phyloP scores from a whole-genome alignment of 805 yeast species.

The Diddensiella santjacobensis region DNA sequence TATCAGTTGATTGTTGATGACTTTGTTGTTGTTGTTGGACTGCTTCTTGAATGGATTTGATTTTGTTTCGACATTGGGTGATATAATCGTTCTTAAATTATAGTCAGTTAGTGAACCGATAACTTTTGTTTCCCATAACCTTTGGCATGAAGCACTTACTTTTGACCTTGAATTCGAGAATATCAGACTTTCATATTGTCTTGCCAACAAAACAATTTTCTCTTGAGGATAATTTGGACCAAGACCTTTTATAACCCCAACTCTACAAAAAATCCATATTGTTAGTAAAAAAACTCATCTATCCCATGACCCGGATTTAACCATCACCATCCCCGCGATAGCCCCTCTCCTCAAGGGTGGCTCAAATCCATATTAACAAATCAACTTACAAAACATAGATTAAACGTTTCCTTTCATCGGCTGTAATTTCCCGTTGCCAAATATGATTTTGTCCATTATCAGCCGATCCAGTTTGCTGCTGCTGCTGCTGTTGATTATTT shows the following conservation, averaged over 20 bases:
- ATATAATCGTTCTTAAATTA: slow-evolving; percentile 23
- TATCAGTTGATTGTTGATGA: slow-evolving; percentile 15
- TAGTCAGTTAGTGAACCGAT: too few relatives aligned
- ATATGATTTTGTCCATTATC: slow-evolving; percentile 9
- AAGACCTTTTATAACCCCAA: slow-evolving; percentile 25
- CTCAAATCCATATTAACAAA: too few relatives aligned
- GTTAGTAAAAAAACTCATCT: neutral
- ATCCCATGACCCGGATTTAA: neutral
- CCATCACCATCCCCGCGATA: neutral
- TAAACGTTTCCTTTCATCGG: slow-evolving; percentile 27
- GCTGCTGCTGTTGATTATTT: slow-evolving; percentile 1
- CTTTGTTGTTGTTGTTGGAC: slow-evolving; percentile 22
- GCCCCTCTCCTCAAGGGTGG: too few relatives aligned
- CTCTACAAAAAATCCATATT: slow-evolving; percentile 14
- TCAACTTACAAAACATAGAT: slow-evolving; percentile 26
- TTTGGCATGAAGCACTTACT: slow-evolving; percentile 16
- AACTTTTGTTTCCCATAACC: too few relatives aligned
- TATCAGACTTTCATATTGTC: slow-evolving; percentile 30
- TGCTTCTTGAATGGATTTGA: slow-evolving; percentile 13
- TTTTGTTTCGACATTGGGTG: slow-evolving; percentile 25
- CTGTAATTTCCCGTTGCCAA: slow-evolving; percentile 21
- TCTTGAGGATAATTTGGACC: slow-evolving; percentile 30
- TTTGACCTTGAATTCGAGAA: slow-evolving; percentile 29
- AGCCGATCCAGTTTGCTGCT: slow-evolving; percentile 6
- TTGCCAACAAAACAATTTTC: slow-evolving; percentile 31